Conservation (phyloP, 2,329 filamentous ascomycete species). For the Diaporthe aspalathi region DNA sequence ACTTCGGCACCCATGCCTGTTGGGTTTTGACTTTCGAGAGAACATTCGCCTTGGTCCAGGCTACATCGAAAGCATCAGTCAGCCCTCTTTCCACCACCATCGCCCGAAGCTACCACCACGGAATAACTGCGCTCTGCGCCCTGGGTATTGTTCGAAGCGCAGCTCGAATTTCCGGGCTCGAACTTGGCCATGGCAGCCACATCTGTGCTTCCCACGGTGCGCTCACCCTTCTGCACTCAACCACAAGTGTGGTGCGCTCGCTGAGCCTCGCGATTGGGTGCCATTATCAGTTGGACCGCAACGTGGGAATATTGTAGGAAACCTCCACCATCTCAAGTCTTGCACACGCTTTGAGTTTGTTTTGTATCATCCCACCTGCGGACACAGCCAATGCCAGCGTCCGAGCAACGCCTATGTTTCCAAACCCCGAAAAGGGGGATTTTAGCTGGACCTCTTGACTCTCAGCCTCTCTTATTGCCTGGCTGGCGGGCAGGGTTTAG, state of each 20-base stretch:
- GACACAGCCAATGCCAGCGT: slow-evolving; percentile 7
- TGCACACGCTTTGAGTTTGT: slow-evolving; percentile 9
- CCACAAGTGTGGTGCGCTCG: background rate
- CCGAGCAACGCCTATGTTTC: slow-evolving; percentile 16
- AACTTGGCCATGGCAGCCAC: slow-evolving; percentile 1
- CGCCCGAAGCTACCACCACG: background rate
- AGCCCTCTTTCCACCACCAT: background rate
- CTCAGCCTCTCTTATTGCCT: slow-evolving; percentile 15
- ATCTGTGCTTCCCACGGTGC: background rate
- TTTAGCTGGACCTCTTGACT: background rate
- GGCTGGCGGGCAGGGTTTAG: background rate
- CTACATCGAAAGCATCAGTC: background rate
- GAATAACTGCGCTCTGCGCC: background rate
- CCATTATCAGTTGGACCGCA: background rate
- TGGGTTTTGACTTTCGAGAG: background rate
- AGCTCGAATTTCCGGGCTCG: slow-evolving; percentile 1
- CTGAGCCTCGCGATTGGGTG: slow-evolving; percentile 14
- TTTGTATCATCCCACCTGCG: slow-evolving; percentile 15
- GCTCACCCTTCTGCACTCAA: background rate
- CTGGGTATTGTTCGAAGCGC: background rate
- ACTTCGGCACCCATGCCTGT: background rate
- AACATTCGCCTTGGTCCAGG: background rate
- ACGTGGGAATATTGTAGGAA: background rate
- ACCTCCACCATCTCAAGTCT: slow-evolving; percentile 1
- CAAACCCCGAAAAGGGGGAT: slow-evolving; percentile 7